These are phyloP conservation scores for Angophora floribunda DNA, from an alignment of 345 rosid genomes.

Conservation along the genomic window DNA sequence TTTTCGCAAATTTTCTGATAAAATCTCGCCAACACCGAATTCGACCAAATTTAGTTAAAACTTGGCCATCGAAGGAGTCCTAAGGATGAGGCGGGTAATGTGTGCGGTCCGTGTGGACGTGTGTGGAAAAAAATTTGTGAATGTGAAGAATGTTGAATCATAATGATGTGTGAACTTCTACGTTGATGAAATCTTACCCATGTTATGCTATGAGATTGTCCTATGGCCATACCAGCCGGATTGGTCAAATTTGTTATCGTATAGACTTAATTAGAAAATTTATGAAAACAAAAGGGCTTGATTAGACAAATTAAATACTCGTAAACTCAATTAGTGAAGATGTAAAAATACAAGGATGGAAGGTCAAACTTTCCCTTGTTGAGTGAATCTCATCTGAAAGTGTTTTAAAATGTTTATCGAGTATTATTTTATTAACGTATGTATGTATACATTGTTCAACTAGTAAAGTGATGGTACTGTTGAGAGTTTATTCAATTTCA, in stretches of 20 bases:
- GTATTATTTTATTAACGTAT: too few species aligned
- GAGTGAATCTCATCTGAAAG: not conserved
- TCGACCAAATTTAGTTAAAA: not conserved
- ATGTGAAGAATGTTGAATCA: not conserved
- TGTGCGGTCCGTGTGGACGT: not conserved
- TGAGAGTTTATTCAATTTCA: too few species aligned
- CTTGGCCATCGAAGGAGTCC: accelerated
- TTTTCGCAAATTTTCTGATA: too few species aligned
- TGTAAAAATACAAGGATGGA: accelerated
- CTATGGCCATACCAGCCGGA: accelerated
- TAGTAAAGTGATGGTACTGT: not conserved
- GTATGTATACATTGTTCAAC: not conserved
- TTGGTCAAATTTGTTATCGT: not conserved
- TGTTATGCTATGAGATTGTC: not conserved
- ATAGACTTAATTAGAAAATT: not conserved
- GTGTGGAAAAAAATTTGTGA: accelerated
- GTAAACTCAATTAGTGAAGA: not conserved
- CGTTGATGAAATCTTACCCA: not conserved
- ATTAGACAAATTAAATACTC: accelerated
- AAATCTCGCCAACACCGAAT: not conserved
- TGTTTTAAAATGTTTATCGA: not conserved
- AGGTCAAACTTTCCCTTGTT: not conserved
- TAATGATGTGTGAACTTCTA: accelerated
- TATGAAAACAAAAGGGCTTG: accelerated
- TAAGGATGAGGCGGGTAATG: too few species aligned